Conservation (phyloP, 495 filamentous ascomycete species). For the Lophium mytilinum region DNA sequence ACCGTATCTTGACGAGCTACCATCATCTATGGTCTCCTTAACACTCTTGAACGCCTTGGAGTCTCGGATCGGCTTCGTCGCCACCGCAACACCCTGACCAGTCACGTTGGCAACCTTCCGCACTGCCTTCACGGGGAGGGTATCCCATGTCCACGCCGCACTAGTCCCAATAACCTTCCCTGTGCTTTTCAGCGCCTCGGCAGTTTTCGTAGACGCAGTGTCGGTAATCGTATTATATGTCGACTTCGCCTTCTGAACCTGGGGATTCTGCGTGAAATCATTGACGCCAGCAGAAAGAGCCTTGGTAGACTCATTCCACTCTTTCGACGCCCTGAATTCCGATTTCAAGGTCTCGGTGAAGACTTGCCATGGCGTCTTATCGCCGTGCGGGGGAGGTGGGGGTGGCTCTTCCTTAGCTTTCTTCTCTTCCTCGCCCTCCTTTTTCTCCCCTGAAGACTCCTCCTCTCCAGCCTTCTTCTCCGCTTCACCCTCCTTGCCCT, state of each 20-base stretch:
- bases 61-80: conserved; percentile 84
- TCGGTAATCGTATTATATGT: conserved; percentile 79
- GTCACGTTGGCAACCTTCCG: conserved; percentile 75
- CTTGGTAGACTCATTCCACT: conserved; percentile 98
- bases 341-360: conserved; percentile 89
- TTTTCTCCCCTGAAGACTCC: conserved; percentile 33
- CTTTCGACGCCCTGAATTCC: conserved; percentile 94
- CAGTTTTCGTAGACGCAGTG: conserved; percentile 62
- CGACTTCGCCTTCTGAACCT: conserved; percentile 73
- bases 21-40: conserved; percentile 94
- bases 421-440: conserved; percentile 34
- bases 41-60: conserved; percentile 90
- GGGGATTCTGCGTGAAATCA: conserved; percentile 88
- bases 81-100: conserved; percentile 80
- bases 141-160: conserved; percentile 96
- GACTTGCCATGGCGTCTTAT: conserved; percentile 97
- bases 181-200: conserved; percentile 72
- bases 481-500: conserved; percentile 38
- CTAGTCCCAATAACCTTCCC: conserved; percentile 79
- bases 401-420: conserved; percentile 65
- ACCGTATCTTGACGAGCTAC: conserved; percentile 89
- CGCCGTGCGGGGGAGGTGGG: conserved; percentile 87
- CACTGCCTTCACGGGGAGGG: conserved; percentile 84
- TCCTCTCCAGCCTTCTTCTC: conserved; percentile 37
- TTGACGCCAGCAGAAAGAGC: conserved; percentile 80